Evolutionary conservation across 1,139 yeast genomes (phyloP).

Genomic region (Hemisphaericaspora xylanilytica): DNA sequence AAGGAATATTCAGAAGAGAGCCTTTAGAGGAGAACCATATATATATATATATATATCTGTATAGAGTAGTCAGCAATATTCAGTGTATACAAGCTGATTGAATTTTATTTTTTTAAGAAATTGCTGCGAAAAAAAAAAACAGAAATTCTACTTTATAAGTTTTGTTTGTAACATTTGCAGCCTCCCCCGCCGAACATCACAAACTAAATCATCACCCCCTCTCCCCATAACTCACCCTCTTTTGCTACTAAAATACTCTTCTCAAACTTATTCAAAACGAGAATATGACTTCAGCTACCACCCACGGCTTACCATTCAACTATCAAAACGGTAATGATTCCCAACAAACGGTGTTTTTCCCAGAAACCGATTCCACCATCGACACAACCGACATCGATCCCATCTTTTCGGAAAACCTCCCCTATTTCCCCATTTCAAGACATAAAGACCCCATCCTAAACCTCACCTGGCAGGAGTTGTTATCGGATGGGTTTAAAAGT

Average conservation of each 20-base stretch:
- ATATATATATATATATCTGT: too few species aligned
- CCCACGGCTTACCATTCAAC: neutral
- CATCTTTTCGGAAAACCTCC: slow-evolving; percentile 17
- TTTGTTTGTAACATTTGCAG: too few species aligned
- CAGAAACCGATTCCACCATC: slow-evolving; percentile 7
- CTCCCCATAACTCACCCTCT: too few species aligned
- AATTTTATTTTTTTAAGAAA: too few species aligned
- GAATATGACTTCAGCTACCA: neutral
- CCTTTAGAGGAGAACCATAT: neutral
- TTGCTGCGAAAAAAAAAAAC: neutral
- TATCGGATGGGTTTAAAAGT: slow-evolving; percentile 22
- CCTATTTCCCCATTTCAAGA: slow-evolving; percentile 21
- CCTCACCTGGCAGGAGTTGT: slow-evolving; percentile 20
- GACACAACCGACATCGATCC: slow-evolving; percentile 5
- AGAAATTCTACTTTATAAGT: neutral
- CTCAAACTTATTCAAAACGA: too few species aligned
- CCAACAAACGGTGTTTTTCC: slow-evolving; percentile 6
- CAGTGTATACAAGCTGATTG: neutral
- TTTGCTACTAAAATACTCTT: too few species aligned
- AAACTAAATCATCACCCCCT: too few species aligned
- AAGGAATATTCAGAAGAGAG: neutral
- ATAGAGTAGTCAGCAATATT: too few species aligned
- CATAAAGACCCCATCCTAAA: slow-evolving; percentile 20
- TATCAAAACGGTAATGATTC: slow-evolving; percentile 7
- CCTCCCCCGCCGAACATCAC: too few species aligned